Evolutionary conservation across 805 yeast genomes (phyloP).

Genomic region (Vanderwaltozyma yarrowii): DNA sequence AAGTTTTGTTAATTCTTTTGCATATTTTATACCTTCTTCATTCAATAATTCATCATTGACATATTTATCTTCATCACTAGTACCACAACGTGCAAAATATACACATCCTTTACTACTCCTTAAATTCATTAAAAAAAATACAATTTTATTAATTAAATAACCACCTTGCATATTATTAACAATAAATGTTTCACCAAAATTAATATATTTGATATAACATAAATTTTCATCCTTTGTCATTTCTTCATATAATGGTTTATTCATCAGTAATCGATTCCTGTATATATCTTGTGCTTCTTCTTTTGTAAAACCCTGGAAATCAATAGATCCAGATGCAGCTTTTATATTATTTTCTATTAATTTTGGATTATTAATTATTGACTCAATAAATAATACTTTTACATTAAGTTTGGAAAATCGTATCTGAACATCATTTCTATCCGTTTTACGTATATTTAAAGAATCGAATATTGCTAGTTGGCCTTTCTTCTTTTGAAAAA

Average conservation of each 20-base stretch:
- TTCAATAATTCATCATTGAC: conserved; percentile 76
- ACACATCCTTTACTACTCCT: conserved; percentile 80
- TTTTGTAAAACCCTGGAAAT: conserved; percentile 68
- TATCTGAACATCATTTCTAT: conserved; percentile 49
- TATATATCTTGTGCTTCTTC: conserved; percentile 70
- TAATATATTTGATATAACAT: conserved; percentile 74
- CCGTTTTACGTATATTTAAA: conserved; percentile 67
- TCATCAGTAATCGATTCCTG: conserved; percentile 54
- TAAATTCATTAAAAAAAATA: conserved; percentile 85
- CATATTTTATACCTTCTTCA: conserved; percentile 59
- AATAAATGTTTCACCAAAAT: conserved; percentile 78
- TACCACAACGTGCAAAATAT: conserved; percentile 81
- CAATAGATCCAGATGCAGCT: conserved; percentile 82
- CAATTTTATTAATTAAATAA: conserved; percentile 81
- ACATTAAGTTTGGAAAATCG: conserved; percentile 48
- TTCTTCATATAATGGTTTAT: conserved; percentile 63
- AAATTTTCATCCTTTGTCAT: conserved; percentile 48
- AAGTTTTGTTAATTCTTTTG: conserved; percentile 52
- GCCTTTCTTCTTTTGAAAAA: conserved; percentile 68
- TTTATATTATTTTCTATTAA: conserved; percentile 66
- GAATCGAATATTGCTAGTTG: conserved; percentile 97
- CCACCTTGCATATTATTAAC: conserved; percentile 78
- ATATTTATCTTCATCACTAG: conserved; percentile 39
- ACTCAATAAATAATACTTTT: conserved; percentile 80
- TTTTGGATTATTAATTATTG: conserved; percentile 62